Percentiles rank a stretch among this genome's conserved stretches.
Conservation (phyloP, 2,329 filamentous ascomycete species). For the Bipolaris sorokiniana region DNA sequence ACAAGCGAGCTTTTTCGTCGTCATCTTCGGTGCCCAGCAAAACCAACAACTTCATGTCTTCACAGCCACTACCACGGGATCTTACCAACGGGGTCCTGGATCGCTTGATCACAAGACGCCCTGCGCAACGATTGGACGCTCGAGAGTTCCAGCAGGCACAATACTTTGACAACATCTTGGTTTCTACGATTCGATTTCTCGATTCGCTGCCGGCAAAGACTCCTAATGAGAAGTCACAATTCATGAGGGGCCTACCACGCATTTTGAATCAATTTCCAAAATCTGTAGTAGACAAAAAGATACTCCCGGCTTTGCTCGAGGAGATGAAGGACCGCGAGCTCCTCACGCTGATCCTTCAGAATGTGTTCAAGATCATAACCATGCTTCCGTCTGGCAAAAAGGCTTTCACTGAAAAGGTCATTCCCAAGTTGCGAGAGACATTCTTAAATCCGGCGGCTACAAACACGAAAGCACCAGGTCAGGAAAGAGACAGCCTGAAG, state of each 20-base stretch:
- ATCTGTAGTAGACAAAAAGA: slow-evolving; percentile 92
- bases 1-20: slow-evolving; percentile 81
- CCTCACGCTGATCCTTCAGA: slow-evolving; percentile 83
- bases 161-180: slow-evolving; percentile 96
- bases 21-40: slow-evolving; percentile 78
- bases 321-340: slow-evolving; percentile 93
- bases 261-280: slow-evolving; percentile 92
- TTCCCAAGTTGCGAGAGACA: slow-evolving; percentile 82
- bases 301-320: slow-evolving; percentile 85
- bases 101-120: slow-evolving; percentile 82
- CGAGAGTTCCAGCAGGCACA: slow-evolving; percentile 92
- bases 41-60: slow-evolving; percentile 83
- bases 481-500: slow-evolving; percentile 79
- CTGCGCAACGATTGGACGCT: slow-evolving; percentile 85
- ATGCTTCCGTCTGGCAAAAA: slow-evolving; percentile 75
- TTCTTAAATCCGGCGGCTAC: slow-evolving; percentile 67
- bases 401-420: slow-evolving; percentile 81
- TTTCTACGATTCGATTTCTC: slow-evolving; percentile 94
- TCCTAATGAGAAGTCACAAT: slow-evolving; percentile 85
- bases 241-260: slow-evolving; percentile 84
- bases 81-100: slow-evolving; percentile 78
- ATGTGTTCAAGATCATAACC: slow-evolving; percentile 87
- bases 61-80: slow-evolving; percentile 78
- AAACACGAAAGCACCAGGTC: slow-evolving; percentile 51
- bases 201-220: slow-evolving; percentile 93